Evolutionary conservation across 2,329 filamentous ascomycete species (phyloP).

Genomic region (Grosmannia penicillata): DNA sequence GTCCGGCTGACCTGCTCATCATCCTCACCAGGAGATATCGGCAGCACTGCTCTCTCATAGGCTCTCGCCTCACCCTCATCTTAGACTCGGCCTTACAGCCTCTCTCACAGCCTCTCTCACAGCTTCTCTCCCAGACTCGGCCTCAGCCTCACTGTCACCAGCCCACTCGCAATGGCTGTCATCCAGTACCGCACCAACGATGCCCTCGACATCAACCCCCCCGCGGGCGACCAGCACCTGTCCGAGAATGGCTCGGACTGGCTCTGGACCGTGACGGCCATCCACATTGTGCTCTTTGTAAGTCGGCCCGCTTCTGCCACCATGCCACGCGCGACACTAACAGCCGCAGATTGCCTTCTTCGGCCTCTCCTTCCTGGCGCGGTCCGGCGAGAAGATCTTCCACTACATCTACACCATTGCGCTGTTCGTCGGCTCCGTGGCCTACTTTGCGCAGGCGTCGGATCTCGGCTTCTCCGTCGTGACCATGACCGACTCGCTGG

Average conservation of each 20-base stretch:
- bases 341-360: conserved; percentile 23
- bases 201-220: conserved; percentile 31
- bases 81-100: too few species aligned
- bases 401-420: conserved; percentile 38
- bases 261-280: conserved; percentile 37
- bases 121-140: background rate
- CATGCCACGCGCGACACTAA: conserved; percentile 5
- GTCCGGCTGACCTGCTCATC: too few species aligned
- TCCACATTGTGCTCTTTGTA: conserved; percentile 32
- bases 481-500: conserved; percentile 15
- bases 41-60: too few species aligned
- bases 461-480: conserved; percentile 32
- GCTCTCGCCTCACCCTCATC: too few species aligned
- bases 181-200: conserved; percentile 24
- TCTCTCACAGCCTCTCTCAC: too few species aligned
- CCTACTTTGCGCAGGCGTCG: conserved; percentile 37
- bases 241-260: conserved; percentile 34
- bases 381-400: conserved; percentile 35
- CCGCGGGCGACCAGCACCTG: conserved; percentile 22
- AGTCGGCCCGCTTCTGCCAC: conserved; percentile 7
- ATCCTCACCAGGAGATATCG: too few species aligned
- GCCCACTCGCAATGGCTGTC: conserved; percentile 16
- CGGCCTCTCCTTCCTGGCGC: conserved; percentile 25
- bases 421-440: conserved; percentile 31
- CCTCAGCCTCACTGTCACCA: too few species aligned